Conservation (phyloP, 1,139 yeast genomes). For the Keqinozyma sinolaborantium region DNA sequence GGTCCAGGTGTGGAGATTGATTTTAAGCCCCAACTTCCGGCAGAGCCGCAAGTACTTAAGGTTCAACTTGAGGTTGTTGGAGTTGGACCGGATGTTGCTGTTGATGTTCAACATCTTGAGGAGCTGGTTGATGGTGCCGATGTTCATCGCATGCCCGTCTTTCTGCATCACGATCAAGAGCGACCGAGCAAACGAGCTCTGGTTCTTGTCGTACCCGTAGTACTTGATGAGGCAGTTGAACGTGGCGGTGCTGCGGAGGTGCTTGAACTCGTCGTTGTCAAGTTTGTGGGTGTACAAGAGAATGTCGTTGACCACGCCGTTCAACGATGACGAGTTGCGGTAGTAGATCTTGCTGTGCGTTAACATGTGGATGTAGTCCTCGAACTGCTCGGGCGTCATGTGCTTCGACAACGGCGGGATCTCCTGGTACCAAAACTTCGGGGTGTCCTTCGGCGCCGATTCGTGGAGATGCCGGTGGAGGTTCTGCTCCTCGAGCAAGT, state of each 20-base stretch:
- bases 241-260: constrained; percentile 32
- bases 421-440: constrained; percentile 25
- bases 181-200: constrained; percentile 41
- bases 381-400: constrained; percentile 26
- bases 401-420: constrained; percentile 32
- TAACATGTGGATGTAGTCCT: constrained; percentile 32
- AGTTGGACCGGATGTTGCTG: constrained; percentile 27
- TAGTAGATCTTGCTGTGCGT: constrained; percentile 34
- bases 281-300: constrained; percentile 38
- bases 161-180: constrained; percentile 38
- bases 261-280: constrained; percentile 25
- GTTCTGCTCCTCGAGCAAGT: constrained; percentile 3
- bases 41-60: constrained; percentile 29
- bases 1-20: constrained; percentile 34
- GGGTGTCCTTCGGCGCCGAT: constrained; percentile 10
- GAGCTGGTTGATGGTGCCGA: constrained; percentile 38
- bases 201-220: constrained; percentile 42
- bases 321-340: constrained; percentile 32
- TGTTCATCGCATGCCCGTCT: constrained; percentile 40
- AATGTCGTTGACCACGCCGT: constrained; percentile 38
- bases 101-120: constrained; percentile 31
- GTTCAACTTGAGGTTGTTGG: constrained; percentile 30
- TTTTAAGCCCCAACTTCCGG: constrained; percentile 22
- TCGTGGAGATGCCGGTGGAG: background rate
- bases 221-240: constrained; percentile 40